Evolutionary conservation across 78 protist species (phyloP).

Genomic region (Isochrysis galbana): DNA sequence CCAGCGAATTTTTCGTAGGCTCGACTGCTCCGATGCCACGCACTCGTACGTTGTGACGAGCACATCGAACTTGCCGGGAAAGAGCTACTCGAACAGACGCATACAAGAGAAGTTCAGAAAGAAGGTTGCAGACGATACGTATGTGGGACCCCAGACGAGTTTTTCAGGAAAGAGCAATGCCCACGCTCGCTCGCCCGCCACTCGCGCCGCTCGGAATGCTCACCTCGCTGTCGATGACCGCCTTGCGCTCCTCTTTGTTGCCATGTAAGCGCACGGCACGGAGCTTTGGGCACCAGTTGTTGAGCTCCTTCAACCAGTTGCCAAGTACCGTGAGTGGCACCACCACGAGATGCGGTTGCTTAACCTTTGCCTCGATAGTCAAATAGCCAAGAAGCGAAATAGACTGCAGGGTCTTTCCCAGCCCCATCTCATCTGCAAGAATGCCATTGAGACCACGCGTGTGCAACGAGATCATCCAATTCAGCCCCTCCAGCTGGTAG

Average conservation of each 20-base stretch:
- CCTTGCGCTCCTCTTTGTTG: background rate
- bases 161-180: background rate
- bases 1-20: background rate
- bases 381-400: background rate
- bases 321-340: slow-evolving; percentile 53
- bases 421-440: slow-evolving; percentile 75
- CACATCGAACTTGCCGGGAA: background rate
- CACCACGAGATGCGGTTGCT: slow-evolving; percentile 54
- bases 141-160: too few relatives aligned
- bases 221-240: background rate
- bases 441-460: slow-evolving; percentile 90
- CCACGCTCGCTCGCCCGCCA: too few relatives aligned
- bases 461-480: slow-evolving; percentile 86
- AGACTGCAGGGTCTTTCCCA: slow-evolving; percentile 50
- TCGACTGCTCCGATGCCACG: background rate
- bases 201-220: background rate
- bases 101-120: background rate
- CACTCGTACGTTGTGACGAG: background rate
- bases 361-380: background rate
- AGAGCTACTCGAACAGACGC: background rate
- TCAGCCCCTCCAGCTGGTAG: slow-evolving; percentile 91
- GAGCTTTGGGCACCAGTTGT: slow-evolving; percentile 33
- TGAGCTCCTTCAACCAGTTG: slow-evolving; percentile 47
- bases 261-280: slow-evolving; percentile 27
- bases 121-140: too few relatives aligned